phyloP scores from a whole-genome alignment of 441 rosid species.

The Breynia disticha region DNA sequence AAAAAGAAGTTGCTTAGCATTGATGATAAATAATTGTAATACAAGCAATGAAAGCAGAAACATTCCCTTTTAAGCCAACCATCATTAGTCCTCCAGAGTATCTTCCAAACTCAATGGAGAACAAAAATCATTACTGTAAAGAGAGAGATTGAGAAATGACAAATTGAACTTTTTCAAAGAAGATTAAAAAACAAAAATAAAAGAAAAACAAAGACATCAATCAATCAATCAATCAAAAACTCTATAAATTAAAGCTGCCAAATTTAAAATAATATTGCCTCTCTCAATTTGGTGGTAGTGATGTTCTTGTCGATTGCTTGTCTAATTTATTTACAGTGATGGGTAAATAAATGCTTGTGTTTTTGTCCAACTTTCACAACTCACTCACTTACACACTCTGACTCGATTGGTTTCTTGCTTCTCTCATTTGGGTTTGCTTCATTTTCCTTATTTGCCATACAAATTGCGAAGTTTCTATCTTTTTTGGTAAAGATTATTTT shows the following conservation, averaged over 20 bases:
- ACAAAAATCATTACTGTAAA: slow-evolving; percentile 12
- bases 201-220: slow-evolving; percentile 3
- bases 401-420: neutral
- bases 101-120: slow-evolving; percentile 65
- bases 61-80: slow-evolving; percentile 18
- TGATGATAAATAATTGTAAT: neutral
- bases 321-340: too few species aligned
- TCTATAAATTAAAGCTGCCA: slow-evolving; percentile 20
- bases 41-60: neutral
- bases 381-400: too few species aligned
- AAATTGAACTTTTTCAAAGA: slow-evolving; percentile 26
- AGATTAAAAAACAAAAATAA: too few species aligned
- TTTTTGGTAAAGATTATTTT: neutral
- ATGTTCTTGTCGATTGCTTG: too few species aligned
- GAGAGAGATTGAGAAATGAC: slow-evolving; percentile 10
- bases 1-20: neutral
- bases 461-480: neutral
- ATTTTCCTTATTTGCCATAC: neutral
- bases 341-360: too few species aligned
- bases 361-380: too few species aligned
- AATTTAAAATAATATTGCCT: too few species aligned
- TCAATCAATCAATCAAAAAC: slow-evolving; percentile 13
- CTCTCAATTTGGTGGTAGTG: too few species aligned
- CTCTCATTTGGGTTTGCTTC: neutral
- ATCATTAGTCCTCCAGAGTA: slow-evolving; percentile 30